A percentile compares a stretch with the other conserved stretches of the same genome.
These are phyloP conservation scores for Cladophialophora immunda DNA, from an alignment of 2,329 filamentous ascomycete genomes.

Conservation along the genomic window DNA sequence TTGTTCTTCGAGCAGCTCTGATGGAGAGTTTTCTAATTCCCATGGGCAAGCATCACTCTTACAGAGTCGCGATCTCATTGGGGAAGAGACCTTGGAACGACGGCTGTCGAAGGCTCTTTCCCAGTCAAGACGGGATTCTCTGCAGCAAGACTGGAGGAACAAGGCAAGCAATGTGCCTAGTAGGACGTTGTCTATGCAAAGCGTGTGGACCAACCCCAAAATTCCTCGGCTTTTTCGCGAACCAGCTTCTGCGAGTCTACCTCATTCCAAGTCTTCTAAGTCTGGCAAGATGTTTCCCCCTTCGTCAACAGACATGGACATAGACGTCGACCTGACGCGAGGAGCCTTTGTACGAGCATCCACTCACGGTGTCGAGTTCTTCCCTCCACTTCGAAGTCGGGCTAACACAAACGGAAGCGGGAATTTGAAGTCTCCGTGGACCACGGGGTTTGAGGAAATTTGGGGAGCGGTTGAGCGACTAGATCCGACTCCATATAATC, in stretches of 20 bases:
- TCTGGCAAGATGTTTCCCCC: not conserved
- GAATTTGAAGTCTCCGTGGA: not conserved
- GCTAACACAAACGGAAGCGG: conserved; percentile 22
- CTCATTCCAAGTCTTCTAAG: conserved; percentile 28
- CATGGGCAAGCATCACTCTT: conserved; percentile 8
- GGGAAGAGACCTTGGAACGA: conserved; percentile 31
- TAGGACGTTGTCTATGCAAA: conserved; percentile 18
- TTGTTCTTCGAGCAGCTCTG: conserved; percentile 22
- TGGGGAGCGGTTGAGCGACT: not conserved
- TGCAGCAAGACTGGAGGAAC: conserved; percentile 15
- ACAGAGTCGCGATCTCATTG: conserved; percentile 26
- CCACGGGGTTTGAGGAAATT: not conserved
- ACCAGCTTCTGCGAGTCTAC: conserved; percentile 29
- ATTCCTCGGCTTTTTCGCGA: conserved; percentile 30
- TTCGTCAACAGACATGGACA: not conserved
- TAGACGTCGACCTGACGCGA: not conserved
- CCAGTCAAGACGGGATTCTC: conserved; percentile 26
- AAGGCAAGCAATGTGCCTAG: conserved; percentile 21
- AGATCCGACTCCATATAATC: not conserved
- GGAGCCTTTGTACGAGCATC: not conserved
- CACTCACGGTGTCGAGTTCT: conserved; percentile 32
- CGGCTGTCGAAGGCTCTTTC: conserved; percentile 30
- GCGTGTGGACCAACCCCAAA: conserved; percentile 25
- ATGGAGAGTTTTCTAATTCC: conserved; percentile 19
- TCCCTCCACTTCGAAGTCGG: conserved; percentile 33